Evolutionary conservation across 805 yeast genomes (phyloP).

Genomic region (Spathaspora gorwiae): DNA sequence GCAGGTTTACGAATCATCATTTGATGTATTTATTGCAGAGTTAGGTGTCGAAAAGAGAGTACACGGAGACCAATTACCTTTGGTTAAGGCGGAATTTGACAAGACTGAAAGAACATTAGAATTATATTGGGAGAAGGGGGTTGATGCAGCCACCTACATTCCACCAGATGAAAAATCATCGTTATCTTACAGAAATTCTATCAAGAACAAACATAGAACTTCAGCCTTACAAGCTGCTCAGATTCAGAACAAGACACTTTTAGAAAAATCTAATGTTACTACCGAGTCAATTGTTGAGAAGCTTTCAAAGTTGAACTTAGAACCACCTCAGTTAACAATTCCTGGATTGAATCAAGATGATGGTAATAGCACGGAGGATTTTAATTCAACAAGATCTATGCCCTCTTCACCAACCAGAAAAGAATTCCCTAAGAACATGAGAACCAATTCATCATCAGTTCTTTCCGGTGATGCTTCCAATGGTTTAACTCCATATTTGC

Average conservation of each 20-base stretch:
- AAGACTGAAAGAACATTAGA: conserved; percentile 64
- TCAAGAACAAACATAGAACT: conserved; percentile 72
- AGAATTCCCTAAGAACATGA: conserved; percentile 15
- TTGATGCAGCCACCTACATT: conserved; percentile 83
- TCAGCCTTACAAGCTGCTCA: conserved; percentile 70
- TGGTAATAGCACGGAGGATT: not conserved
- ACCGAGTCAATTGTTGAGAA: conserved; percentile 45
- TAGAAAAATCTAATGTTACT: conserved; percentile 22
- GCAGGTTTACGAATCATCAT: conserved; percentile 93
- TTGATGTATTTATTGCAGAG: conserved; percentile 88
- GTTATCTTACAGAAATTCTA: conserved; percentile 69
- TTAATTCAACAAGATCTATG: conserved; percentile 16
- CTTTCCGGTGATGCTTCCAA: conserved; percentile 10
- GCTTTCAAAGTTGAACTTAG: conserved; percentile 46
- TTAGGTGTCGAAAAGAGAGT: conserved; percentile 94
- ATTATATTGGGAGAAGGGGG: conserved; percentile 87
- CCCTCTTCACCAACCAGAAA: conserved; percentile 20
- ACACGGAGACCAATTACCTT: conserved; percentile 94
- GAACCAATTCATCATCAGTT: conserved; percentile 13
- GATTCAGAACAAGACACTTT: conserved; percentile 38
- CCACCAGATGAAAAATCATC: conserved; percentile 88
- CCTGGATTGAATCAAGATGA: conserved; percentile 14
- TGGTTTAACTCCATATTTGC: conserved; percentile 53
- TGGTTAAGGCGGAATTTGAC: conserved; percentile 88
- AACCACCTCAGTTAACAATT: conserved; percentile 39